These are phyloP conservation scores for Trypanosoma caninum DNA, from an alignment of 208 protist genomes.

Conservation along the genomic window DNA sequence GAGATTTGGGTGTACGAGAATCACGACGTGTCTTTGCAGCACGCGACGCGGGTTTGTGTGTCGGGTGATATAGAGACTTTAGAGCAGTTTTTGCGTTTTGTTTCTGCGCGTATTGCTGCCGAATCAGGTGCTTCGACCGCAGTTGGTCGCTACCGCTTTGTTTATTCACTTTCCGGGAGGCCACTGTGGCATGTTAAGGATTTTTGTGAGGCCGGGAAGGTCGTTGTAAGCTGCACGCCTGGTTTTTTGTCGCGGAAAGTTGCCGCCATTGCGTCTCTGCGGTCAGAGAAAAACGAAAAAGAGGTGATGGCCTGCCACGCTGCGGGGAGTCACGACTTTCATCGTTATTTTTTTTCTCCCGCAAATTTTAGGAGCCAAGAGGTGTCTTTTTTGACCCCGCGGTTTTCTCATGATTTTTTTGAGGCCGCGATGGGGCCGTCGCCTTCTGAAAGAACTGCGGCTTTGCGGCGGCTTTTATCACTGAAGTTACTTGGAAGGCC, in stretches of 20 bases:
- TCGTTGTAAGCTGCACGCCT: conserved; percentile 57
- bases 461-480: conserved; percentile 17
- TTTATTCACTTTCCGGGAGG: conserved; percentile 59
- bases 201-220: conserved; percentile 45
- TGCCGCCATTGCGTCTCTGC: no score
- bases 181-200: conserved; percentile 75
- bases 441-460: conserved; percentile 1
- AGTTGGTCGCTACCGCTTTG: conserved; percentile 54
- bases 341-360: no score
- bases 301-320: neutral
- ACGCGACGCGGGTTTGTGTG: conserved; percentile 31
- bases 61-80: conserved; percentile 55
- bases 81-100: conserved; percentile 49
- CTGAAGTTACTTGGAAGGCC: conserved; percentile 16
- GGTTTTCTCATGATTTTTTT: conserved; percentile 7
- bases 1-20: conserved; percentile 56
- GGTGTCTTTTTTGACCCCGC: neutral
- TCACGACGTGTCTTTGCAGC: conserved; percentile 48
- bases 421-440: neutral
- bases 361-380: neutral
- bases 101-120: conserved; percentile 35
- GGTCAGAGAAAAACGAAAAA: no score
- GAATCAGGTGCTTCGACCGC: conserved; percentile 23
- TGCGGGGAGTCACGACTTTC: neutral
- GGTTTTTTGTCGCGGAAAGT: conserved; percentile 50